Conservation (phyloP, 345 rosid genomes). For the Cardiospermum halicacabum region DNA sequence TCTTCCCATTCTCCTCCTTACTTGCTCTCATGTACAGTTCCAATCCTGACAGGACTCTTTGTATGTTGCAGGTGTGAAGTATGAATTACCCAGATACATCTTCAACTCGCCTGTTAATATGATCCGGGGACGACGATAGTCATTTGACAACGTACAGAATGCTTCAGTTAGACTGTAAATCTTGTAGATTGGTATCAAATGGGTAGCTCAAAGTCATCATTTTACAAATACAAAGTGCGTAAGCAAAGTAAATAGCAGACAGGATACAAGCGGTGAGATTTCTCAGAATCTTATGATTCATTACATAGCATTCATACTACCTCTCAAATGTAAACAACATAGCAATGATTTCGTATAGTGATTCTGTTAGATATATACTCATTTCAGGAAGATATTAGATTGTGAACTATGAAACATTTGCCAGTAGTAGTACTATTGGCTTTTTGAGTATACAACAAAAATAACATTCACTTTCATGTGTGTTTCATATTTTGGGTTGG, state of each 20-base stretch:
- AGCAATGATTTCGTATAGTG: too few relatives aligned
- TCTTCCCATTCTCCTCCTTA: background rate
- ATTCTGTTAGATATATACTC: too few relatives aligned
- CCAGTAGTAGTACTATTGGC: too few relatives aligned
- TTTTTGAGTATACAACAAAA: too few relatives aligned
- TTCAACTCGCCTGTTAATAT: slow-evolving; percentile 78
- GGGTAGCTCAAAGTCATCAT: background rate
- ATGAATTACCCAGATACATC: slow-evolving; percentile 77
- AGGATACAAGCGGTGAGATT: background rate
- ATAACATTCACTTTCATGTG: too few relatives aligned
- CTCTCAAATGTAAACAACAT: too few relatives aligned
- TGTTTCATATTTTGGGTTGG: too few relatives aligned
- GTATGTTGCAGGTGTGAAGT: slow-evolving; percentile 66
- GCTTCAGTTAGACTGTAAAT: slow-evolving; percentile 28
- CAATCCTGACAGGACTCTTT: background rate
- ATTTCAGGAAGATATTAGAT: too few relatives aligned
- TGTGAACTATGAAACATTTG: too few relatives aligned
- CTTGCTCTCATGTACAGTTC: background rate
- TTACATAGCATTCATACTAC: background rate
- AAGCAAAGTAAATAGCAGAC: background rate
- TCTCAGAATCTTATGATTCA: background rate
- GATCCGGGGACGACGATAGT: slow-evolving; percentile 38
- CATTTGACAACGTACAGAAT: slow-evolving; percentile 2
- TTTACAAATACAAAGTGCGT: slow-evolving; percentile 2
- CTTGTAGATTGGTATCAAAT: slow-evolving; percentile 23